These are phyloP conservation scores for Leptomonas seymouri DNA, from an alignment of 208 protist species.

Conservation along the genomic window DNA sequence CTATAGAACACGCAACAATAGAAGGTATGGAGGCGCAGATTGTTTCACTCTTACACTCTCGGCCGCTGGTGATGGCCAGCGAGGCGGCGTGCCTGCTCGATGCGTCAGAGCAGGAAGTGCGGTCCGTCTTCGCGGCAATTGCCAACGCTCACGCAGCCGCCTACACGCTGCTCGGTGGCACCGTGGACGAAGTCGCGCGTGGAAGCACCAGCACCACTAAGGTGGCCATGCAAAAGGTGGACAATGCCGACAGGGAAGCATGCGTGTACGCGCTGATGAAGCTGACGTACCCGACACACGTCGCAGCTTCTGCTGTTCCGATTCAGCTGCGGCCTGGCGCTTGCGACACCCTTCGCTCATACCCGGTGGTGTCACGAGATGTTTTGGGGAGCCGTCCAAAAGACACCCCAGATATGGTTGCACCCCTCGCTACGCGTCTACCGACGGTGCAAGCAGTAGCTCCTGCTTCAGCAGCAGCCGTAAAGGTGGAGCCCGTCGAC, in stretches of 20 bases:
- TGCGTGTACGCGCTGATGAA: constrained; percentile 15
- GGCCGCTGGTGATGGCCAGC: constrained; percentile 18
- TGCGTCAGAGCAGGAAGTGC: constrained; percentile 2
- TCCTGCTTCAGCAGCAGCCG: background rate
- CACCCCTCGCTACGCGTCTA: background rate
- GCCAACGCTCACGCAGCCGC: constrained; percentile 6
- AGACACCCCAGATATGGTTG: background rate
- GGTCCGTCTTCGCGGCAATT: constrained; percentile 5
- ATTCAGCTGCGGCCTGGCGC: constrained; percentile 6
- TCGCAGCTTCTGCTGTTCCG: constrained; percentile 5
- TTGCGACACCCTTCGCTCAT: constrained; percentile 1
- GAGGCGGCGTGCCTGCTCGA: constrained; percentile 22
- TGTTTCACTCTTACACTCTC: constrained; percentile 8
- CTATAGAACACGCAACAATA: background rate
- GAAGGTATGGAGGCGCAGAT: constrained; percentile 24
- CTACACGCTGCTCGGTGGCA: constrained; percentile 6
- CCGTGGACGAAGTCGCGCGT: constrained; percentile 19
- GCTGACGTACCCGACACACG: constrained; percentile 11
- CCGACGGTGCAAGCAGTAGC: background rate
- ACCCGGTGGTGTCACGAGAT: constrained; percentile 23
- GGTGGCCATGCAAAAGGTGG: constrained; percentile 11
- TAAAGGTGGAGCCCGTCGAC: background rate
- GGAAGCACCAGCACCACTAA: background rate
- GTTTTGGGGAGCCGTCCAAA: constrained; percentile 18
- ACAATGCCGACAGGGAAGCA: background rate